Percentiles rank a stretch among this genome's conserved stretches.
phyloP scores from a whole-genome alignment of 352 stramenopile genomes.

The Phytophthora capsici region DNA sequence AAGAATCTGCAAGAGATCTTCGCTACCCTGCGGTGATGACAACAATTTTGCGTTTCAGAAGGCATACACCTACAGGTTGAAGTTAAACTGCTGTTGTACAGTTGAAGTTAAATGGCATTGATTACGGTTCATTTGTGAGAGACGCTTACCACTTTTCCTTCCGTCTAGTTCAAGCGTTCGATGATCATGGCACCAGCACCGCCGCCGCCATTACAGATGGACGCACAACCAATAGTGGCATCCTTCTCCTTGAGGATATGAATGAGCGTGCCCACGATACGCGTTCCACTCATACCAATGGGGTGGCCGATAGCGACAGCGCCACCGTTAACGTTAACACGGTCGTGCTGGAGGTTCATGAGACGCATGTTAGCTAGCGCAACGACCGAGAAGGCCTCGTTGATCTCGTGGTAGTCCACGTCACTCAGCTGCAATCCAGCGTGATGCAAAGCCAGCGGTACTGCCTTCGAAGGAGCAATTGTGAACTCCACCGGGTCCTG shows the following conservation, averaged over 20 bases:
- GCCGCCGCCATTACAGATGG: conserved; percentile 99
- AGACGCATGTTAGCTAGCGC: conserved; percentile 95
- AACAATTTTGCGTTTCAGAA: conserved; percentile 19
- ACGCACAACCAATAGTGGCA: conserved; percentile 95
- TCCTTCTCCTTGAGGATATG: conserved; percentile 95
- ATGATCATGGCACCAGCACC: conserved; percentile 97
- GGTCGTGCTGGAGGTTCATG: conserved; percentile 92
- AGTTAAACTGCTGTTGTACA: conserved; percentile 18
- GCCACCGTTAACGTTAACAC: conserved; percentile 97
- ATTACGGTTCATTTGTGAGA: conserved; percentile 14
- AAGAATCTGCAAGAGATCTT: conserved; percentile 87
- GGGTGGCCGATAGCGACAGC: conserved; percentile 88
- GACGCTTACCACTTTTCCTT: background rate
- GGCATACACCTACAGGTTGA: conserved; percentile 11
- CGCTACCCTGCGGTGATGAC: conserved; percentile 24
- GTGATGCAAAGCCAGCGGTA: conserved; percentile 92
- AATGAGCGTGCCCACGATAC: conserved; percentile 96
- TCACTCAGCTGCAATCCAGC: conserved; percentile 92
- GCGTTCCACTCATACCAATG: conserved; percentile 88
- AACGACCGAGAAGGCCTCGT: conserved; percentile 99
- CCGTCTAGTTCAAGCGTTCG: conserved; percentile 82
- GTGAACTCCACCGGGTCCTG: conserved; percentile 96
- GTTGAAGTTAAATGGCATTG: conserved; percentile 20
- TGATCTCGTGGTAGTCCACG: conserved; percentile 99
- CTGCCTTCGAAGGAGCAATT: conserved; percentile 94